Evolutionary conservation across 257 asterid species (phyloP).

Genomic region (Petrea volubilis): DNA sequence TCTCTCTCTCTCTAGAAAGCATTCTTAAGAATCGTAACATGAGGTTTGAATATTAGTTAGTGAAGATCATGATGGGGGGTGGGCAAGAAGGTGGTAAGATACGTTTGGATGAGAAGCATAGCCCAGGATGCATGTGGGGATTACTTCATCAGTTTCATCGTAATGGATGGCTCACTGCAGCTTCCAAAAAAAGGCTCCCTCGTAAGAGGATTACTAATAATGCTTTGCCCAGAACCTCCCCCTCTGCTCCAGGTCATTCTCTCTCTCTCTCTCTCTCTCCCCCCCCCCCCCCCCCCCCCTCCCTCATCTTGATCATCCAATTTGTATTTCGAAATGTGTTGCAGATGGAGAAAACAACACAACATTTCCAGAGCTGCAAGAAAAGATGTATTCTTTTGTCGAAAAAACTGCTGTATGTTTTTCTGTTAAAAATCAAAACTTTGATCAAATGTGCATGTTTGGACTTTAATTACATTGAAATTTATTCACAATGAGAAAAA

Average conservation of each 20-base stretch:
- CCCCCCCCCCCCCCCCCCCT: no score
- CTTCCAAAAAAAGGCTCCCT: constrained; percentile 59
- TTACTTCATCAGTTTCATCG: constrained; percentile 61
- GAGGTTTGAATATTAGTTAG: no score
- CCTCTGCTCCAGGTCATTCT: no score
- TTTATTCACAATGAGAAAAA: no score
- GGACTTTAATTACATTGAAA: no score
- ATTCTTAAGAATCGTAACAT: not conserved
- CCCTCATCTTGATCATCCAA: no score
- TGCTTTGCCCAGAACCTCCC: no score
- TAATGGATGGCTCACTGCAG: constrained; percentile 46
- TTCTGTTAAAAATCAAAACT: no score
- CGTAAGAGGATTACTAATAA: constrained; percentile 29
- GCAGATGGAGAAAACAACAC: constrained; percentile 36
- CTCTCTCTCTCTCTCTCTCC: no score
- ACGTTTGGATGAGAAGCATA: constrained; percentile 36
- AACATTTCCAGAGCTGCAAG: constrained; percentile 26
- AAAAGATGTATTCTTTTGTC: constrained; percentile 9
- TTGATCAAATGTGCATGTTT: no score
- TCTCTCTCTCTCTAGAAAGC: no score
- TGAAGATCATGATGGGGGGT: no score
- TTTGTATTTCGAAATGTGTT: constrained; percentile 2
- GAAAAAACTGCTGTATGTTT: constrained; percentile 43
- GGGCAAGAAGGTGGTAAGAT: constrained; percentile 30
- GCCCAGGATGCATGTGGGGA: constrained; percentile 65